Base-by-base conservation (phyloP, 2,329 filamentous ascomycete genomes). In the Sarocladiaceae sp. region DNA sequence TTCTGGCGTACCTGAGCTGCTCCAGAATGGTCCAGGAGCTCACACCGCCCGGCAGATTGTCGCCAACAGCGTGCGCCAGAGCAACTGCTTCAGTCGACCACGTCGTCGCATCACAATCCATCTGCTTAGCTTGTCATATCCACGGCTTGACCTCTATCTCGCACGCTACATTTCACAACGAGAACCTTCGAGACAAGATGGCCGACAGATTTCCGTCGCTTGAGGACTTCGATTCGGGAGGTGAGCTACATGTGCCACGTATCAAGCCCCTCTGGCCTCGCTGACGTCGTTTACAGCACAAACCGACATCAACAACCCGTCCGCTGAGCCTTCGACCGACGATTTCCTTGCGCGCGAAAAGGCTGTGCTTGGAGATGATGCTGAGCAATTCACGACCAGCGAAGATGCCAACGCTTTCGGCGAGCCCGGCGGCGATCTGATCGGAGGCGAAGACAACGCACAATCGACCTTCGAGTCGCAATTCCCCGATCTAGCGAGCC, bases 261-360 rank as follows among this genome's bases (percentile, higher is more conserved):
- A 36, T 23, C 31, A 25, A 22, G 20, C 22, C 17, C 18, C 18
- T 8, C 10, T 37, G 18, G n/a, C 47, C 18, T 17, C 5, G 47
- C 47, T 36, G 12, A 33, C 44, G 13, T 17, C n/a, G 25, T 57
- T 55, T 54, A 57, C 71, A 87, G 88, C 84, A 65, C 84, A 89
- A 73, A 86, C 86, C 52, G 82, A 83, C 59, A 77, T 79, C 66
- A 79, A 77, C 71, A 77, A 75, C 52, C 70, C 82, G 33, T 75
- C 78, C 56, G 78, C 75, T 56, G 74, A 79, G 10, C 76, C 81
- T 26, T 84, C 86, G 28, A 77, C 82, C 56, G 84, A 90, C 64
- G 90, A 96, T 71, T 97, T 99, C 69, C 83, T 97, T 47, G 85
- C 89, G 57, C 89, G 93, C 60, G 94, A 99, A 75, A 90, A 91